A percentile compares a stretch with the other conserved stretches of the same genome.
These are phyloP conservation scores for Trichoderma asperelloides DNA, from an alignment of 495 filamentous ascomycete genomes.

Conservation along the genomic window DNA sequence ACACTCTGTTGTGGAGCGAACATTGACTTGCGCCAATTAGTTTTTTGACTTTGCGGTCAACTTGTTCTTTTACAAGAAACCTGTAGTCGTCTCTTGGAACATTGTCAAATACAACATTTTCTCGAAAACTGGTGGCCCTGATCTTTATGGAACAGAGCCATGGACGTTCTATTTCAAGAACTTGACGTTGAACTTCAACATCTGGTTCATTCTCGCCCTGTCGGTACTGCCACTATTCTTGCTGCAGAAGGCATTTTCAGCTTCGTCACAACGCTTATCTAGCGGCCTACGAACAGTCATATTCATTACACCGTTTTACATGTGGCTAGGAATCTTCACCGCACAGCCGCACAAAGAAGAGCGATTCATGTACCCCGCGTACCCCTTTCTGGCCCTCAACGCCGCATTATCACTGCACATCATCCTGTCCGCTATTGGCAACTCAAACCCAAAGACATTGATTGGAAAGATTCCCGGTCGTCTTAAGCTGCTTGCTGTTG, in stretches of 20 bases:
- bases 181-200: conserved; percentile 86
- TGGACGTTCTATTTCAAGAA: conserved; percentile 97
- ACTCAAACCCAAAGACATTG: conserved; percentile 52
- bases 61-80: conserved; percentile 70
- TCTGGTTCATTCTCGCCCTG: conserved; percentile 85
- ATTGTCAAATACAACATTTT: conserved; percentile 96
- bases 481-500: conserved; percentile 55
- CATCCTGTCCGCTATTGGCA: conserved; percentile 61
- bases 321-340: conserved; percentile 91
- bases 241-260: conserved; percentile 37
- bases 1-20: conserved; percentile 15
- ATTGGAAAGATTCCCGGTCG: conserved; percentile 60
- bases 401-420: conserved; percentile 80
- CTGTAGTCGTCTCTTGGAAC: conserved; percentile 75
- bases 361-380: conserved; percentile 95
- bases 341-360: conserved; percentile 96
- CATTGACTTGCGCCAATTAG: conserved; percentile 11
- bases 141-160: conserved; percentile 93
- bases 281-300: conserved; percentile 60
- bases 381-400: conserved; percentile 86
- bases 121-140: conserved; percentile 67
- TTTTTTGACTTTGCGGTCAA: conserved; percentile 56
- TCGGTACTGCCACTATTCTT: conserved; percentile 53
- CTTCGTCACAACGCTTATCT: conserved; percentile 33
- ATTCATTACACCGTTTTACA: conserved; percentile 76